These are phyloP conservation scores for Penicillium angulare DNA, from an alignment of 495 filamentous ascomycete species.

Conservation along the genomic window DNA sequence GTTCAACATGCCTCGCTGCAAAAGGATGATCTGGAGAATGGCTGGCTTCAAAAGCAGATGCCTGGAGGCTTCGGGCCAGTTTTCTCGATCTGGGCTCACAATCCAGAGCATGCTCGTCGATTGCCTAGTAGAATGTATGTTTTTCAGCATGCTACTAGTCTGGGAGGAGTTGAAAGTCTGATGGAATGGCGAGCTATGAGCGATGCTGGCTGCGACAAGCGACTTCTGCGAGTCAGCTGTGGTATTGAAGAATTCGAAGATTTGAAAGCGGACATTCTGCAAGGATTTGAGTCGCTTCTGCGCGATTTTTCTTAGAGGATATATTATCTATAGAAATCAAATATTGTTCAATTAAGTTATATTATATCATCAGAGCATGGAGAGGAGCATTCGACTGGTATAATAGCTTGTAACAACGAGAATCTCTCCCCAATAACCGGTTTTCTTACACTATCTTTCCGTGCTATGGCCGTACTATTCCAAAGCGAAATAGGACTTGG, in stretches of 20 bases:
- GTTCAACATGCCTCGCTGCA: constrained; percentile 78
- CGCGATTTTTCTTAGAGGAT: not conserved
- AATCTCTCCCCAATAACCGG: too few species aligned
- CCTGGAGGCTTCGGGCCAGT: constrained; percentile 85
- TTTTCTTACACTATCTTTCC: too few species aligned
- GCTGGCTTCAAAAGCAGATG: constrained; percentile 85
- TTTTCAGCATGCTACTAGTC: constrained; percentile 90
- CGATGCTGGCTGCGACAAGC: constrained; percentile 12
- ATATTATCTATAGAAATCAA: too few species aligned
- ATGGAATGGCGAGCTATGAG: constrained; percentile 68
- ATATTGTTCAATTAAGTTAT: too few species aligned
- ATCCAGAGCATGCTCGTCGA: constrained; percentile 55
- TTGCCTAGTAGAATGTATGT: constrained; percentile 76
- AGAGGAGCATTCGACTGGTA: too few species aligned
- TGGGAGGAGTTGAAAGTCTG: constrained; percentile 90
- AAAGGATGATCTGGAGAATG: constrained; percentile 43
- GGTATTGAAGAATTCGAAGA: constrained; percentile 21
- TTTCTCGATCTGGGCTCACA: constrained; percentile 67
- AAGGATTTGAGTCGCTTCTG: constrained; percentile 8
- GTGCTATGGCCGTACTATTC: too few species aligned
- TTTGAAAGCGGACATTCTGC: constrained; percentile 15
- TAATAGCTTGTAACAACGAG: too few species aligned
- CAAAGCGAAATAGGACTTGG: too few species aligned
- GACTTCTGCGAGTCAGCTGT: constrained; percentile 14
- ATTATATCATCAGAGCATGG: too few species aligned